Percentiles rank a stretch among this genome's conserved stretches.
Conservation (phyloP, 2,329 filamentous ascomycete species). For the Cytospora piceae region DNA sequence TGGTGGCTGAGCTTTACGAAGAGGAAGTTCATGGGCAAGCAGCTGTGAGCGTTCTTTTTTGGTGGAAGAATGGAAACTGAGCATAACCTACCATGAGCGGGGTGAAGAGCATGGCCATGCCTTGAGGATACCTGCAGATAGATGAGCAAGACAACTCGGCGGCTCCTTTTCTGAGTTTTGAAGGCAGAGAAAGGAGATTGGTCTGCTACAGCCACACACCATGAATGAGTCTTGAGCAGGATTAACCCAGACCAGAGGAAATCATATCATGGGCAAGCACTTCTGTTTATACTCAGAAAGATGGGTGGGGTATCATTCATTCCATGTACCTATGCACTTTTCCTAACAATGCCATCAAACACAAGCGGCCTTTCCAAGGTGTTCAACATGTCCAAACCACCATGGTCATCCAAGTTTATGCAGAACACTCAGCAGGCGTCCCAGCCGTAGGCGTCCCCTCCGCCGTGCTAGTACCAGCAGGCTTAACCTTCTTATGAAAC, state of each 20-base stretch:
- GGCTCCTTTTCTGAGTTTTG: neutral
- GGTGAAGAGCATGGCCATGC: neutral
- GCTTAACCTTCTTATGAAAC: constrained; percentile 62
- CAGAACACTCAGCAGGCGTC: constrained; percentile 12
- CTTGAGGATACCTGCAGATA: neutral
- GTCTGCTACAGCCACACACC: neutral
- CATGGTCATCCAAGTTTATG: constrained; percentile 3
- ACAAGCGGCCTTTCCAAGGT: neutral
- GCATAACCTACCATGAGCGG: neutral
- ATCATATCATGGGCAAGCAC: neutral
- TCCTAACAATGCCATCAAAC: neutral
- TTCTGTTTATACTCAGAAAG: neutral
- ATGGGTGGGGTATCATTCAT: constrained; percentile 26
- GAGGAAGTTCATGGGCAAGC: constrained; percentile 99
- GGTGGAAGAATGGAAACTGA: neutral
- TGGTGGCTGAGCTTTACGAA: constrained; percentile 99
- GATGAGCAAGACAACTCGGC: neutral
- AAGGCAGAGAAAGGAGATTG: neutral
- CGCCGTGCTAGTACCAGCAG: constrained; percentile 18
- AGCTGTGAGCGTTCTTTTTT: constrained; percentile 55
- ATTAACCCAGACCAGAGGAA: neutral
- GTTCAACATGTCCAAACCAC: neutral
- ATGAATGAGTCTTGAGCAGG: neutral
- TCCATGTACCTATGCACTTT: constrained; percentile 19
- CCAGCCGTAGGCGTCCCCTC: constrained; percentile 25